phyloP scores from a whole-genome alignment of 352 stramenopile species.

The Aphanomyces astaci region DNA sequence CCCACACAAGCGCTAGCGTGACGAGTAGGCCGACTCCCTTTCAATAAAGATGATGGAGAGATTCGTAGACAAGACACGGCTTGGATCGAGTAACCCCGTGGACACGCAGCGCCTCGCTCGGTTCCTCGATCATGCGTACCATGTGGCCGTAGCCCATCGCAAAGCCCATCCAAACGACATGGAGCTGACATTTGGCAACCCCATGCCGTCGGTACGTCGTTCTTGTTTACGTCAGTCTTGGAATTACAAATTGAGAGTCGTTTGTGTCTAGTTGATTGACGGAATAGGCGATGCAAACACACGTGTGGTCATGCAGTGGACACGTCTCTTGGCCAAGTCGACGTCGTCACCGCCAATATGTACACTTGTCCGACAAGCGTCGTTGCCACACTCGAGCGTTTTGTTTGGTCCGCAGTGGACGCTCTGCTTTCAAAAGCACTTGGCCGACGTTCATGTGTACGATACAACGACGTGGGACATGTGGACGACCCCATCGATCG shows the following conservation, averaged over 20 bases:
- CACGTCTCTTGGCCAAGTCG: not conserved
- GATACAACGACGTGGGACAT: not conserved
- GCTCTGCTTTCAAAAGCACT: not conserved
- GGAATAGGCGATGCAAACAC: no score
- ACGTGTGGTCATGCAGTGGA: not conserved
- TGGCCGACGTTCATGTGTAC: not conserved
- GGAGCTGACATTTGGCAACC: slow-evolving; percentile 17
- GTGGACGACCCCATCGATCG: not conserved
- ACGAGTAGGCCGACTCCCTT: not conserved
- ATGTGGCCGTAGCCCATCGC: not conserved
- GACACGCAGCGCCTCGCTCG: slow-evolving; percentile 16
- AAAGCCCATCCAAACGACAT: not conserved
- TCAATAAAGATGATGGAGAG: not conserved
- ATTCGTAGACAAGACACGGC: not conserved
- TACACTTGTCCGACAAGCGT: not conserved
- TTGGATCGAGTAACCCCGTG: not conserved
- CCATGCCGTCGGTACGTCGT: not conserved
- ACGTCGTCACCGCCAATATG: not conserved
- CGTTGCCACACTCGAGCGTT: not conserved
- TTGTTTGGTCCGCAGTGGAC: not conserved
- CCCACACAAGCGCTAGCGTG: not conserved
- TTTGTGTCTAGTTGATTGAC: no score
- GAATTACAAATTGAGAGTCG: no score
- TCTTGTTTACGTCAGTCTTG: no score
- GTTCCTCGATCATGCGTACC: slow-evolving; percentile 6